Conservation (phyloP, 2,329 filamentous ascomycete genomes). For the Sporothrix mexicana region DNA sequence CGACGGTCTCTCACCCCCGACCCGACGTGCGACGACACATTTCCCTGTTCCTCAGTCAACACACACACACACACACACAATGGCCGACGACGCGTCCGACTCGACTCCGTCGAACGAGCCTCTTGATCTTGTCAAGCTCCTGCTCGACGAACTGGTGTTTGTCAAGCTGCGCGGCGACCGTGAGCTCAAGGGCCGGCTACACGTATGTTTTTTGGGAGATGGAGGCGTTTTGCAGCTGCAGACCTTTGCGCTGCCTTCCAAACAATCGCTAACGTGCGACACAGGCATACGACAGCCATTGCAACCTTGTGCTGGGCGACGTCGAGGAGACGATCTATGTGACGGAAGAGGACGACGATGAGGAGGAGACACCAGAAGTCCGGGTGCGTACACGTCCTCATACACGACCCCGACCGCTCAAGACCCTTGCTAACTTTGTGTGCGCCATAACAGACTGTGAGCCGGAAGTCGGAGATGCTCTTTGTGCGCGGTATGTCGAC, state of each 20-base stretch:
- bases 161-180: slow-evolving; percentile 96
- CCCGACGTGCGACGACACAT: background rate
- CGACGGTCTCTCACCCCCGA: background rate
- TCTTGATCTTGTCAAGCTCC: slow-evolving; percentile 91
- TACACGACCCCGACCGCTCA: background rate
- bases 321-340: slow-evolving; percentile 97
- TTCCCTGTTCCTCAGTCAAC: background rate
- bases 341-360: slow-evolving; percentile 83
- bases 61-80: background rate
- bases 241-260: background rate
- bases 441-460: slow-evolving; percentile 79
- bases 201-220: slow-evolving; percentile 56
- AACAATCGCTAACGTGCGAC: slow-evolving; percentile 22
- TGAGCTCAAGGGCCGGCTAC: slow-evolving; percentile 91
- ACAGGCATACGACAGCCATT: slow-evolving; percentile 97
- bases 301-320: slow-evolving; percentile 93
- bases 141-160: slow-evolving; percentile 94
- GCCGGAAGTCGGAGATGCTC: slow-evolving; percentile 98
- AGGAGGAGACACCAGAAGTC: slow-evolving; percentile 62
- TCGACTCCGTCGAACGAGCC: slow-evolving; percentile 81
- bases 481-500: slow-evolving; percentile 83
- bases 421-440: background rate
- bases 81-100: slow-evolving; percentile 84
- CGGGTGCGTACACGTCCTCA: slow-evolving; percentile 59
- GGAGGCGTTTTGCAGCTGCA: no score